Evolutionary conservation across 345 rosid genomes (phyloP), one percentile per base, ranked within the genome.

Genomic region (Populus euphratica): DNA sequence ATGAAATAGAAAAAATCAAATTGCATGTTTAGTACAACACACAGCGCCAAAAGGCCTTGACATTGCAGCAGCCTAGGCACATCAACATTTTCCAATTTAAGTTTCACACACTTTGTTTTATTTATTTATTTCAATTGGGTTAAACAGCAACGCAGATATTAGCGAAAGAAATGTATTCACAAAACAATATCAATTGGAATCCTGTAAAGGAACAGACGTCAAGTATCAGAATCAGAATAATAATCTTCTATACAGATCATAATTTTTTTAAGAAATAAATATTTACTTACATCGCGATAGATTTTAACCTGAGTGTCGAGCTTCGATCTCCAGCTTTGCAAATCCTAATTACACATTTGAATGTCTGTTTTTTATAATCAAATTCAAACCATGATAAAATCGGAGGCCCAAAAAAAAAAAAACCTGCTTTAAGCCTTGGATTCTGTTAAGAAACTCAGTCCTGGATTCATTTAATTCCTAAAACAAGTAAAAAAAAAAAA

Each of bases 271-370:
- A 33, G 17, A 18, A 8, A 5, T 25, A 65, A 52, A 38, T 14
- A 17, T 0, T 36, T 13, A 80, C 89, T 88, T 59, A 93, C 99
- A 85, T 92, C 92, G 0, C 91, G 92, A 80, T 93, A 91, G 76
- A 91, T 85, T 85, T 86, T 92, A 63, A 93, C 98, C 87, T 96
- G 98, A 52, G 96, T 91, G 72, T 96, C 97, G 17, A 96, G 76
- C 83, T 91, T 96, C 31, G 94, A 91, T 74, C 99, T 92, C 99
- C 99, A 96, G 79, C 85, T 84, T 82, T 96, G 94, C 88, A 96
- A 85, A 86, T 96, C 99, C 99, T 96, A 77, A 54, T n/a, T 25
- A 78, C 79, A 73, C 31, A 69, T 4, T 13, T 20, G 27, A 6
- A 73, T 66, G 44, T 41, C 14, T 41, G 44, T 41, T 41, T 41